Conservation (phyloP, 2,329 filamentous ascomycete species). For the Remersonia thermophila region DNA sequence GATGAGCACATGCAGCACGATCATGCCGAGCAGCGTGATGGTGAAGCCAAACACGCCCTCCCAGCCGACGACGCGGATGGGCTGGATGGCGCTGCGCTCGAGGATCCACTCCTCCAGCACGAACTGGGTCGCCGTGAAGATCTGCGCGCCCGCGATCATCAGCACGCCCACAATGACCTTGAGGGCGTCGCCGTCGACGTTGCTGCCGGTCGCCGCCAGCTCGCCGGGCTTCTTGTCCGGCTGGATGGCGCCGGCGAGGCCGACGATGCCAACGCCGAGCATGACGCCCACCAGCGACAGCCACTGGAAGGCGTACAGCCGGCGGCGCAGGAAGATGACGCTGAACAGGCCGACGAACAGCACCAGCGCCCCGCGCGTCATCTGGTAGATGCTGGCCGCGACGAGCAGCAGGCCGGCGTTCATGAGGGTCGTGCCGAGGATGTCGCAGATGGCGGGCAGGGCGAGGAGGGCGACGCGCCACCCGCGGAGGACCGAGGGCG, state of each 20-base stretch:
- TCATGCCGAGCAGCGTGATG: conserved; percentile 67
- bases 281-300: conserved; percentile 77
- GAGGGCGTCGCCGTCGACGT: conserved; percentile 37
- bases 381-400: conserved; percentile 93
- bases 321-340: conserved; percentile 74
- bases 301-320: conserved; percentile 84
- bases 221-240: conserved; percentile 46
- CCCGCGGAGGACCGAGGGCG: conserved; percentile 53
- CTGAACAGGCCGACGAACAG: conserved; percentile 94
- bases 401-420: conserved; percentile 91
- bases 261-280: conserved; percentile 75
- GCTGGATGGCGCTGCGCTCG: conserved; percentile 51
- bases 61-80: conserved; percentile 88
- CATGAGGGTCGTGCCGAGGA: conserved; percentile 91
- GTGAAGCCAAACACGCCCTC: conserved; percentile 85
- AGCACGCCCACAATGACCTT: conserved; percentile 71
- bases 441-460: conserved; percentile 83
- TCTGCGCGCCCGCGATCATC: conserved; percentile 84
- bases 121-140: conserved; percentile 95
- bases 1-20: conserved; percentile 64
- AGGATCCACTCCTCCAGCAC: conserved; percentile 92
- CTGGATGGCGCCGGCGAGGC: conserved; percentile 74
- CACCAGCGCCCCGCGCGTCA: conserved; percentile 90
- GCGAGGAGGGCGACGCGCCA: conserved; percentile 63
- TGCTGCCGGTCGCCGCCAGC: conserved; percentile 23